Evolutionary conservation across 805 yeast genomes (phyloP), one percentile per base, ranked within the genome.

Genomic region (Ogataea pini): DNA sequence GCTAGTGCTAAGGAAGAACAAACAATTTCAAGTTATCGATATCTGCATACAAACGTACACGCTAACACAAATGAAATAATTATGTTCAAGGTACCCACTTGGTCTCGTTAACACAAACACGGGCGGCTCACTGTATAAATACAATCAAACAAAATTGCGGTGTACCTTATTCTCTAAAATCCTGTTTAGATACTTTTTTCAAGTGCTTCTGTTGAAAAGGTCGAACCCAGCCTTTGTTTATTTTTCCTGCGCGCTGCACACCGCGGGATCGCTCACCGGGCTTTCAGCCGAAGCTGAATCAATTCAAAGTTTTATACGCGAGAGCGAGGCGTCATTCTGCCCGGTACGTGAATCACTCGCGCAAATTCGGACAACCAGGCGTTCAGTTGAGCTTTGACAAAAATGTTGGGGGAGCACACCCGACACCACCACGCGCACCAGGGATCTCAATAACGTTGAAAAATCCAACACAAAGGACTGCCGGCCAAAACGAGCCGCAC

Each of bases 301-400:
- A n/a, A n/a, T n/a, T n/a, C n/a, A n/a, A n/a, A n/a, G n/a, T n/a
- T n/a, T n/a, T n/a, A 24, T 24, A 9, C 27, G 27, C 27, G 27
- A 9, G 27, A 7, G 27, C 27, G 27, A 24, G 27, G 27, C 27
- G 27, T 9, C 33, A n/a, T 14, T 6, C 36, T 17, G 36, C 36
- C 36, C 18, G 36, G 36, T 14, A 20, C 12, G 36, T 16, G 36
- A 16, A 14, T 17, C 36, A 32, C 36, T 28, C 36, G 19, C 36
- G 36, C 36, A 19, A 19, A 14, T 14, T 32, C 18, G 36, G 19
- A 19, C 36, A 19, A 19, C 19, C 36, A 14, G 36, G 19, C 19
- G 41, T 42, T 44, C 47, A 49, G 41, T 25, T 37, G 41, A 33
- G 37, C 16, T 41, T 36, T 45, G 40, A 49, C 46, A 49, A 48